These are phyloP conservation scores for Chlamydomonas reinhardtii DNA, from an alignment of 163 green algal genomes.

Conservation along the genomic window DNA sequence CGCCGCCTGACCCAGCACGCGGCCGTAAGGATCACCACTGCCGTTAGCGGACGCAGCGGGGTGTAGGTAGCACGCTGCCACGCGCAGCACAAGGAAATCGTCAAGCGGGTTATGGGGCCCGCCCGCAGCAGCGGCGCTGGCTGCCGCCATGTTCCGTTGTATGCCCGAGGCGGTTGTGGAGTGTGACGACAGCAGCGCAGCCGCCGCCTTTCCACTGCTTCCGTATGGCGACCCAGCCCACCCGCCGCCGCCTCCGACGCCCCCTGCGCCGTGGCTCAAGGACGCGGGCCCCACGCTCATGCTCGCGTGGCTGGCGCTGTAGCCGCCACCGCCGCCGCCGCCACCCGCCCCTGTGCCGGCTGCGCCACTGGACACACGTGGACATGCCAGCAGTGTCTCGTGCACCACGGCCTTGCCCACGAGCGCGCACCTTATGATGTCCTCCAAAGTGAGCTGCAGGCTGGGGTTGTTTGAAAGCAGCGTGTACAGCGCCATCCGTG, in stretches of 20 bases:
- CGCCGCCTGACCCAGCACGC: too few species aligned
- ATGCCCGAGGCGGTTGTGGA: too few species aligned
- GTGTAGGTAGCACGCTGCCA: constrained; percentile 26
- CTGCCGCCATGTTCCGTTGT: not conserved
- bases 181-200: too few species aligned
- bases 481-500: not conserved
- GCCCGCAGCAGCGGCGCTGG: not conserved
- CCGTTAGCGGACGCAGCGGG: too few species aligned
- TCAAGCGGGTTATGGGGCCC: constrained; percentile 3
- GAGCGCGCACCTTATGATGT: not conserved
- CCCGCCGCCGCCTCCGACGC: too few species aligned
- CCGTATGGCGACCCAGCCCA: too few species aligned
- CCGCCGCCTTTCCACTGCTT: too few species aligned
- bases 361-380: not conserved
- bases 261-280: too few species aligned
- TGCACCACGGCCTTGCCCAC: not conserved
- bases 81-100: constrained; percentile 16
- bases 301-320: not conserved
- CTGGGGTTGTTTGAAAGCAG: constrained; percentile 19
- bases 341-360: too few species aligned
- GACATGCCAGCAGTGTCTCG: constrained; percentile 17
- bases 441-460: constrained; percentile 33
- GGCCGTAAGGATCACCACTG: not conserved
- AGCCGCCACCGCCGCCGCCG: too few species aligned
- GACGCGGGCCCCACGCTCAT: too few species aligned